Percentiles rank a stretch among this genome's conserved stretches.
Conservation (phyloP, 768 basidiomycete genomes). For the Termitomyces sp. region DNA sequence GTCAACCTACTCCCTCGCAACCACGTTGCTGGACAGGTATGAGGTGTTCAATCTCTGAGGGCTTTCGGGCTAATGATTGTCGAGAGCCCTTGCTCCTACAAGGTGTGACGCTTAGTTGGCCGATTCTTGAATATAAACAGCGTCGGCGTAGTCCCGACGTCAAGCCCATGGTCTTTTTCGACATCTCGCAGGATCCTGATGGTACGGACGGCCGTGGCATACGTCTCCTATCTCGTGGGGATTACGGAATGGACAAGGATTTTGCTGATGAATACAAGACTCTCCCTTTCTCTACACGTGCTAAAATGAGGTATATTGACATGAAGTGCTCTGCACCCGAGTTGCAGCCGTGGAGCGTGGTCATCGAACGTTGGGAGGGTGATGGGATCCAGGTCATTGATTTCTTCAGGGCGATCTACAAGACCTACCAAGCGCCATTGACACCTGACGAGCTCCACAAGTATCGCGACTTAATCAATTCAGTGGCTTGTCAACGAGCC, state of each 20-base stretch:
- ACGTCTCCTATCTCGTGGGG: neutral
- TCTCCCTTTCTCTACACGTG: constrained; percentile 19
- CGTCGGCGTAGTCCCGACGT: neutral
- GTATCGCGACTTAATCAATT: constrained; percentile 19
- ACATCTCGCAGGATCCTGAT: constrained; percentile 5
- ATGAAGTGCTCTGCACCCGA: constrained; percentile 37
- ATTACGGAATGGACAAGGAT: neutral
- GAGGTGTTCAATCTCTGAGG: neutral
- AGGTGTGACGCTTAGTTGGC: constrained; percentile 12
- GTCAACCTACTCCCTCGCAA: neutral
- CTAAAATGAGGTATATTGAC: constrained; percentile 25
- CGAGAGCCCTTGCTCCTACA: constrained; percentile 9
- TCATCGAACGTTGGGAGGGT: constrained; percentile 32
- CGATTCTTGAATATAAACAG: constrained; percentile 5
- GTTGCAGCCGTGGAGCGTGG: constrained; percentile 32
- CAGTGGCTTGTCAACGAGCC: constrained; percentile 29
- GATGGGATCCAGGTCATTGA: constrained; percentile 45
- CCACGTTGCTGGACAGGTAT: neutral
- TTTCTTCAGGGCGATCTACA: constrained; percentile 53
- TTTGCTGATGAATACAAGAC: constrained; percentile 32
- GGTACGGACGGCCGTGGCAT: neutral
- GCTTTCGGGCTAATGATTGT: neutral
- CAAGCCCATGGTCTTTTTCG: constrained; percentile 8
- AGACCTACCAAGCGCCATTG: constrained; percentile 38
- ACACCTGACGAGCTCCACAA: constrained; percentile 33